phyloP scores from a whole-genome alignment of 2,329 filamentous ascomycete species.

The Pestalotiopsis sp. region DNA sequence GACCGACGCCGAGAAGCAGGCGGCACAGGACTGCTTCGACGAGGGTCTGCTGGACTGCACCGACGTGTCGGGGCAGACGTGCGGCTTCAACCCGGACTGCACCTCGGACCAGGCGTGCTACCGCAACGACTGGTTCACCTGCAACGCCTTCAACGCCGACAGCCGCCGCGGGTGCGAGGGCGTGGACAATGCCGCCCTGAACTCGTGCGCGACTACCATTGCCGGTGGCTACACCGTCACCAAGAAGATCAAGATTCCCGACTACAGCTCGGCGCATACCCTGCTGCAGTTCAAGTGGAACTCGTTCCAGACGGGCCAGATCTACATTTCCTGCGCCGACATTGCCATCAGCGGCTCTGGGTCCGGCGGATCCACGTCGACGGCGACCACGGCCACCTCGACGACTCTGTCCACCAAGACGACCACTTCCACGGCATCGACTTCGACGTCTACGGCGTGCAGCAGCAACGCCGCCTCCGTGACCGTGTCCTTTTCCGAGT shows the following conservation, averaged over 20 bases:
- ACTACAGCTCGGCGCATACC: slow-evolving; percentile 50
- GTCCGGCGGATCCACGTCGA: neutral
- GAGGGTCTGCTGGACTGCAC: slow-evolving; percentile 49
- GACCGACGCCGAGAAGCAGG: slow-evolving; percentile 54
- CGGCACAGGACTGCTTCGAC: slow-evolving; percentile 55
- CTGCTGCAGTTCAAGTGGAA: slow-evolving; percentile 58
- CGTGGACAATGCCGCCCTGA: slow-evolving; percentile 45
- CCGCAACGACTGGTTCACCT: slow-evolving; percentile 59
- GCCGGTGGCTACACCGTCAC: slow-evolving; percentile 56
- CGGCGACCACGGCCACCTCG: neutral
- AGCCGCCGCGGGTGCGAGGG: slow-evolving; percentile 45
- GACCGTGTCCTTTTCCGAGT: slow-evolving; percentile 40
- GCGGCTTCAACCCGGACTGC: slow-evolving; percentile 53
- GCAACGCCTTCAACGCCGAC: slow-evolving; percentile 44
- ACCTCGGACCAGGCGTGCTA: slow-evolving; percentile 44
- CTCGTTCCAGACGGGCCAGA: slow-evolving; percentile 55
- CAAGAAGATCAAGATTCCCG: slow-evolving; percentile 52
- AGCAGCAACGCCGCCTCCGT: slow-evolving; percentile 22
- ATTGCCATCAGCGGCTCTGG: slow-evolving; percentile 43
- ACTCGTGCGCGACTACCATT: slow-evolving; percentile 54
- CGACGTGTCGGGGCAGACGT: slow-evolving; percentile 51
- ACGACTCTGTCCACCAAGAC: slow-evolving; percentile 43
- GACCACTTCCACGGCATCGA: slow-evolving; percentile 46
- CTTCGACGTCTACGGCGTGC: slow-evolving; percentile 39
- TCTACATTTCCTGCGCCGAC: slow-evolving; percentile 57